Evolutionary conservation across 164 flowering plant species (phyloP).

Genomic region (Nymphaea thermarum): DNA sequence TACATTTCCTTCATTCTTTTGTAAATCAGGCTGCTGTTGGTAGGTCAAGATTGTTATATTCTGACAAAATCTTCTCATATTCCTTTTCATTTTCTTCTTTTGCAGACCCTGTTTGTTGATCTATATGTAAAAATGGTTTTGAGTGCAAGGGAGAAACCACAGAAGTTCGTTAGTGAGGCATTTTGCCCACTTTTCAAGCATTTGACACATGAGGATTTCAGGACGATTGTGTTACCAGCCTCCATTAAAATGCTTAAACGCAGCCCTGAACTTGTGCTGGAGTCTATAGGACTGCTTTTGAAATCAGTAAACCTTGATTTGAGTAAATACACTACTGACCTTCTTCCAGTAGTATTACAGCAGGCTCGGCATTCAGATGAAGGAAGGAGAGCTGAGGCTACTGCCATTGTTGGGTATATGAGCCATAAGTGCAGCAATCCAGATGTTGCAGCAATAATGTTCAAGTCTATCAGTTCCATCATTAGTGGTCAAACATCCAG

Average conservation of each 20-base stretch:
- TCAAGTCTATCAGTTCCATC: constrained; percentile 56
- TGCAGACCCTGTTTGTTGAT: constrained; percentile 78
- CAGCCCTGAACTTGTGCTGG: constrained; percentile 94
- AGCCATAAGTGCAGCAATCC: constrained; percentile 91
- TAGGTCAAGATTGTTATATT: background rate
- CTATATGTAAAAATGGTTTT: constrained; percentile 67
- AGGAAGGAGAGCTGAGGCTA: constrained; percentile 56
- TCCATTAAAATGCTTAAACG: constrained; percentile 86
- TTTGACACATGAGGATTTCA: constrained; percentile 79
- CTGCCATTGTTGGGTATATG: constrained; percentile 51
- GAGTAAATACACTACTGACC: constrained; percentile 81
- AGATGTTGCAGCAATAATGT: constrained; percentile 72
- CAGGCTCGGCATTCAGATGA: constrained; percentile 96
- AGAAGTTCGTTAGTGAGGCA: constrained; percentile 59
- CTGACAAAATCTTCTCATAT: background rate
- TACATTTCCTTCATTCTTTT: no score
- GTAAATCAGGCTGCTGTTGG: no score
- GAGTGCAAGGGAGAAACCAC: constrained; percentile 74
- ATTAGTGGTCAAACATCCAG: constrained; percentile 60
- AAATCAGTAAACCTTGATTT: constrained; percentile 62
- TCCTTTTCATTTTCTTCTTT: constrained; percentile 10
- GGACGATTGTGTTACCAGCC: constrained; percentile 55
- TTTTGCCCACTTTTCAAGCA: constrained; percentile 54
- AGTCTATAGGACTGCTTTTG: constrained; percentile 68
- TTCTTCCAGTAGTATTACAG: constrained; percentile 59